Base-by-base conservation (phyloP, 2,329 filamentous ascomycete genomes). In the Pyricularia pennisetigena region DNA sequence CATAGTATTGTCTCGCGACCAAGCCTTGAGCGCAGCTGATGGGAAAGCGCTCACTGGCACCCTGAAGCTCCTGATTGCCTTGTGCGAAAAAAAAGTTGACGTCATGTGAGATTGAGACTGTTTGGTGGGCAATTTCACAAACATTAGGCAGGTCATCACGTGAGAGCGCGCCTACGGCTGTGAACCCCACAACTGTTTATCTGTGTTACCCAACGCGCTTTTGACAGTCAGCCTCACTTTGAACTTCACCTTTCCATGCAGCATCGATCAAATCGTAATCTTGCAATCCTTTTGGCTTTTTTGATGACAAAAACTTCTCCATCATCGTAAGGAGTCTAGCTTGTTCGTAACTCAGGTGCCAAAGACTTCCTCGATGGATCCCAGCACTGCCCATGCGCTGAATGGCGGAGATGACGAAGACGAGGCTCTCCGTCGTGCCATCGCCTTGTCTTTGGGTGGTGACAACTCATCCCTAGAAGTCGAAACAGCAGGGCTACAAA, bases 351-450 rank as follows among this genome's bases (percentile, higher is more conserved):
- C 8, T 9, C 1, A 54, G n/a, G 41, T 54, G 41, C 41, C 4
- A 16, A 54, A 54, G 7, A 54, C 41, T 54, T 54, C 1, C 41
- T 54, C 41, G 32, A 74, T 78, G 69, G 74, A 74, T 10, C 70
- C 72, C 28, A 64, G 70, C 28, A 26, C 69, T 24, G 69, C 70
- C 3, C 70, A 71, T 2, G 74, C 75, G 41, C 65, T 77, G 59
- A 77, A 78, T 29, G 75, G 75, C 9, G 73, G 72, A 14, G 76
- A 76, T 28, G 82, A 85, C 64, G 84, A 88, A 24, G 85, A 90
- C 67, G 85, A 86, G 69, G 85, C 87, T 32, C 76, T 89, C n/a
- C 82, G 82, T 30, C 81, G 80, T 69, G 88, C 88, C 32, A 88
- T 90, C 69, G 86, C 83, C 20, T 76, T 88, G 30, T 88, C 86